These are phyloP conservation scores for Monotropa hypopitys DNA, from an alignment of 179 eudicot genomes.

Conservation along the genomic window DNA sequence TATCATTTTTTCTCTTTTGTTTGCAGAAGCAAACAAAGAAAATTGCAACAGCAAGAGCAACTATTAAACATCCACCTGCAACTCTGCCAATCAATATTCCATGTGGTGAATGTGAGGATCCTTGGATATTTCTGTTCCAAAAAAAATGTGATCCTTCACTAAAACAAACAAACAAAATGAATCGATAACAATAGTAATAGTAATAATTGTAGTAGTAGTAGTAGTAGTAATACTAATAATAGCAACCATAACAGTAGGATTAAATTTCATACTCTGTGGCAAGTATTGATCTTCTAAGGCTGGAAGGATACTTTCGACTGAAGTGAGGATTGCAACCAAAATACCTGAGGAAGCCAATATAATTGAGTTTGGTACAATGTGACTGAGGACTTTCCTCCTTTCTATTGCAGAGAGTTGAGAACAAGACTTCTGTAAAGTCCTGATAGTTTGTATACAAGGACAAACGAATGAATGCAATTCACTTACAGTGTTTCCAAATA, in stretches of 20 bases:
- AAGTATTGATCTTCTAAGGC: conserved; percentile 20
- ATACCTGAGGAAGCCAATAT: conserved; percentile 15
- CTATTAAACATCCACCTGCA: conserved; percentile 18
- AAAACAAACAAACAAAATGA: conserved; percentile 3
- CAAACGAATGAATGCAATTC: background rate
- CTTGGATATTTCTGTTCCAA: background rate
- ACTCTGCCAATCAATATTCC: conserved; percentile 22
- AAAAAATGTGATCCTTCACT: conserved; percentile 21
- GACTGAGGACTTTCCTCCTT: background rate
- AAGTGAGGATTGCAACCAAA: conserved; percentile 32
- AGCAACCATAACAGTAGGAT: background rate
- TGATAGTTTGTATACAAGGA: background rate
- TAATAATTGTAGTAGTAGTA: background rate
- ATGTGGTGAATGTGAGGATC: conserved; percentile 12
- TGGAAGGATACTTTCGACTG: conserved; percentile 17
- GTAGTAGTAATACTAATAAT: background rate
- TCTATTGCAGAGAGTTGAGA: background rate
- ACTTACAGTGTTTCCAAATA: conserved; percentile 31
- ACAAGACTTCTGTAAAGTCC: background rate
- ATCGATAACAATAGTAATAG: background rate
- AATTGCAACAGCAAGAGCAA: conserved; percentile 11
- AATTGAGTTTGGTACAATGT: background rate
- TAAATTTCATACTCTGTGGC: conserved; percentile 29
- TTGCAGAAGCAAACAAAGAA: conserved; percentile 21
- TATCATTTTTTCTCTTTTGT: conserved; percentile 16